phyloP scores from a whole-genome alignment of 441 rosid genomes.

The Manihot esculenta region DNA sequence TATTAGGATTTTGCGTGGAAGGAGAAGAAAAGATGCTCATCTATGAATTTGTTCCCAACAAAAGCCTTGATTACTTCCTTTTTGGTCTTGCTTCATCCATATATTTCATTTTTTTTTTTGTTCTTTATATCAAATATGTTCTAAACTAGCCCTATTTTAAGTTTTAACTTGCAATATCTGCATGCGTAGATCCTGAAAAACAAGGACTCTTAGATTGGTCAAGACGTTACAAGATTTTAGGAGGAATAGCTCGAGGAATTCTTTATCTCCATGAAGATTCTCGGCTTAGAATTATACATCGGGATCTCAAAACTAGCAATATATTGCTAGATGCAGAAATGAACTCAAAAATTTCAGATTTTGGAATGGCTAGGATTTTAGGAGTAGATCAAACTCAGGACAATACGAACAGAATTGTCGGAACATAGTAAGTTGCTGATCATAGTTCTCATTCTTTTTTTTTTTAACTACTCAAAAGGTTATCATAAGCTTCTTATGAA shows the following conservation, averaged over 20 bases:
- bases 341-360: conserved; percentile 32
- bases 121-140: no score
- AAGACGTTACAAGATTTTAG: conserved; percentile 21
- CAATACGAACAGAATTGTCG: conserved; percentile 36
- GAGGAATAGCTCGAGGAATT: conserved; percentile 44
- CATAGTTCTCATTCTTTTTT: neutral
- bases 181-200: conserved; percentile 30
- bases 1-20: conserved; percentile 25
- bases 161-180: no score
- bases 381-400: conserved; percentile 33
- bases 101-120: no score
- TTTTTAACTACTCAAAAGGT: neutral
- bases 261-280: conserved; percentile 51
- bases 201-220: conserved; percentile 35
- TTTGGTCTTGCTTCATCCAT: conserved; percentile 13
- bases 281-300: conserved; percentile 29
- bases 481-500: no score
- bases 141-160: no score
- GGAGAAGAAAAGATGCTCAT: conserved; percentile 30
- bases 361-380: conserved; percentile 40
- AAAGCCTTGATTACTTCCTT: conserved; percentile 25
- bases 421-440: conserved; percentile 43
- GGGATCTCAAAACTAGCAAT: conserved; percentile 27
- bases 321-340: conserved; percentile 19
- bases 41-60: conserved; percentile 30